These are phyloP conservation scores for Teunomyces atbi DNA, from an alignment of 805 yeast genomes.

Conservation along the genomic window DNA sequence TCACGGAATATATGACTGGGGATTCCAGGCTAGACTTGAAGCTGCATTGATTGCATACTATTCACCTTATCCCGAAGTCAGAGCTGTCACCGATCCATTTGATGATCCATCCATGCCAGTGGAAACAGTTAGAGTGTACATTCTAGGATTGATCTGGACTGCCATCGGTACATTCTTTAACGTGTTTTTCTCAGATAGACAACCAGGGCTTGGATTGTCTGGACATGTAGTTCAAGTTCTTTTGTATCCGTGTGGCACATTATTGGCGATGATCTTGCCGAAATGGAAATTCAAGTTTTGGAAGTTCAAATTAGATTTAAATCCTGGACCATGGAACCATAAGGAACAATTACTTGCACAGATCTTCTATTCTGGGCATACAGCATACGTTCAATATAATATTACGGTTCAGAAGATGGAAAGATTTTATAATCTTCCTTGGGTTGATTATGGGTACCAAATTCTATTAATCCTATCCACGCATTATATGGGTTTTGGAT, in stretches of 20 bases:
- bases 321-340: conserved; percentile 63
- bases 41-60: conserved; percentile 38
- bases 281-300: conserved; percentile 20
- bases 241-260: conserved; percentile 44
- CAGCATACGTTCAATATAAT: conserved; percentile 20
- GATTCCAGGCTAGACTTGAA: conserved; percentile 33
- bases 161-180: conserved; percentile 53
- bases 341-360: conserved; percentile 69
- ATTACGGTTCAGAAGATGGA: conserved; percentile 21
- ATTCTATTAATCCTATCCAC: conserved; percentile 12
- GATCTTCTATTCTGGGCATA: conserved; percentile 35
- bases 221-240: conserved; percentile 47
- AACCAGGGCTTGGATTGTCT: conserved; percentile 45
- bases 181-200: conserved; percentile 54
- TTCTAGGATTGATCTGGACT: conserved; percentile 53
- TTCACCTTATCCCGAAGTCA: conserved; percentile 42
- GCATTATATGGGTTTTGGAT: conserved; percentile 17
- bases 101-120: conserved; percentile 33
- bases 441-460: conserved; percentile 21
- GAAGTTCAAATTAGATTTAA: conserved; percentile 25
- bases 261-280: conserved; percentile 33
- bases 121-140: conserved; percentile 50
- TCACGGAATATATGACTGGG: conserved; percentile 27
- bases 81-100: conserved; percentile 39
- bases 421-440: conserved; percentile 22